These are phyloP conservation scores for Epichloe festucae DNA, from an alignment of 2,329 filamentous ascomycete genomes.

Conservation along the genomic window DNA sequence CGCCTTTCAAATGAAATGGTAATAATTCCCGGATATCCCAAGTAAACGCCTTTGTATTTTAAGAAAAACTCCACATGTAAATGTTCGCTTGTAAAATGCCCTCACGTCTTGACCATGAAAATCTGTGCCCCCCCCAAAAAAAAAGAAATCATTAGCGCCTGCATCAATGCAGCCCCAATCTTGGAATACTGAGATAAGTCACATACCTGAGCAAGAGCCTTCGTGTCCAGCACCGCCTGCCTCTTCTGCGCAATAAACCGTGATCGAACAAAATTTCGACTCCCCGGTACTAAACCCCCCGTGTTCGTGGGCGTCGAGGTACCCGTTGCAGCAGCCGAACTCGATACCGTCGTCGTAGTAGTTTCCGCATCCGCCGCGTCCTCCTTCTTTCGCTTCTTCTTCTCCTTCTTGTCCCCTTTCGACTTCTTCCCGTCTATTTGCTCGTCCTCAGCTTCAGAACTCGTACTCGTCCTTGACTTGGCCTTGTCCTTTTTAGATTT, in stretches of 20 bases:
- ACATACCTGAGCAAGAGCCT: conserved; percentile 73
- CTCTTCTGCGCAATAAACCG: conserved; percentile 83
- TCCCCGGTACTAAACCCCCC: conserved; percentile 34
- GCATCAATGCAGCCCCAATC: neutral
- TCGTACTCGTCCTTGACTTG: conserved; percentile 10
- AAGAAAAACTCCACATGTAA: neutral
- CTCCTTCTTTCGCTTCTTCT: conserved; percentile 36
- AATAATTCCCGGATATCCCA: too few species aligned
- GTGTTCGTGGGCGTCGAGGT: conserved; percentile 26
- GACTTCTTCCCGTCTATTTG: conserved; percentile 20
- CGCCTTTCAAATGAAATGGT: too few species aligned
- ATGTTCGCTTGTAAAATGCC: neutral
- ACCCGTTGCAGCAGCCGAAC: conserved; percentile 20
- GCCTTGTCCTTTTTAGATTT: conserved; percentile 17
- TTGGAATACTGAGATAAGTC: neutral
- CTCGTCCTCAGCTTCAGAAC: conserved; percentile 10
- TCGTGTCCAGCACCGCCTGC: conserved; percentile 66
- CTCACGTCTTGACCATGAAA: conserved; percentile 50
- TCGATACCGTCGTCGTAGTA: conserved; percentile 11
- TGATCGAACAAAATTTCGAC: conserved; percentile 62
- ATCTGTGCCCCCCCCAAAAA: conserved; percentile 31
- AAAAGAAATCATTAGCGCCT: neutral
- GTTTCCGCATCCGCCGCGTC: conserved; percentile 19
- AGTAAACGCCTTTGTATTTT: neutral
- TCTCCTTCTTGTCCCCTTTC: conserved; percentile 28